A percentile compares a stretch with the other conserved stretches of the same genome.
Evolutionary conservation across 352 stramenopile species (phyloP).

Genomic region (Phytophthora lateralis): DNA sequence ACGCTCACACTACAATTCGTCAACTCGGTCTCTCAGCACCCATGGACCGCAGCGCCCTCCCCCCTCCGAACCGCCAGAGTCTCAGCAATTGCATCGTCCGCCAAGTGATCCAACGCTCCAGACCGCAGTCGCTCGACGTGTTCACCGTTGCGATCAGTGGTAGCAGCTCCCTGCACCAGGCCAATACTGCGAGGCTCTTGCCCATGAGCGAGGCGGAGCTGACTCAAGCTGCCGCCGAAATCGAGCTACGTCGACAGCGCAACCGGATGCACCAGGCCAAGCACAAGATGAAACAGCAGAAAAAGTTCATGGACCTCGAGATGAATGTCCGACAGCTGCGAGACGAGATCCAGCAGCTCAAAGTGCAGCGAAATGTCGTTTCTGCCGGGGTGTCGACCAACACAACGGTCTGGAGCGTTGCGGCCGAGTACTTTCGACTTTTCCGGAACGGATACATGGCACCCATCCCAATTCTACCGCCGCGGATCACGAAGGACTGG

Average conservation of each 20-base stretch:
- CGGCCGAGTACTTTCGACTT: conserved; percentile 19
- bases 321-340: conserved; percentile 9
- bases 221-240: conserved; percentile 1
- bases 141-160: conserved; percentile 6
- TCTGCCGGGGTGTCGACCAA: conserved; percentile 3
- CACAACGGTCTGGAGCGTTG: conserved; percentile 15
- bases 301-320: conserved; percentile 12
- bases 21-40: neutral
- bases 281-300: conserved; percentile 22
- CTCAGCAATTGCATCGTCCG: conserved; percentile 13
- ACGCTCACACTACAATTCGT: neutral
- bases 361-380: conserved; percentile 11
- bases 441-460: conserved; percentile 17
- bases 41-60: conserved; percentile 9
- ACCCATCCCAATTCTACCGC: neutral
- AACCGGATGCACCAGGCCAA: conserved; percentile 17
- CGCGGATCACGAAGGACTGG: neutral
- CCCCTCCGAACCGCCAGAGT: conserved; percentile 2
- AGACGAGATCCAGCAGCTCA: conserved; percentile 14
- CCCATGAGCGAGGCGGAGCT: neutral
- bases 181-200: conserved; percentile 3
- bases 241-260: conserved; percentile 11
- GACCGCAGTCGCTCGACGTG: conserved; percentile 8
- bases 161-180: conserved; percentile 11
- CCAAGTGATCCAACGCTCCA: conserved; percentile 6